Base-by-base conservation (phyloP, 2,329 filamentous ascomycete species). In the Ploettnerulaceae sp. region DNA sequence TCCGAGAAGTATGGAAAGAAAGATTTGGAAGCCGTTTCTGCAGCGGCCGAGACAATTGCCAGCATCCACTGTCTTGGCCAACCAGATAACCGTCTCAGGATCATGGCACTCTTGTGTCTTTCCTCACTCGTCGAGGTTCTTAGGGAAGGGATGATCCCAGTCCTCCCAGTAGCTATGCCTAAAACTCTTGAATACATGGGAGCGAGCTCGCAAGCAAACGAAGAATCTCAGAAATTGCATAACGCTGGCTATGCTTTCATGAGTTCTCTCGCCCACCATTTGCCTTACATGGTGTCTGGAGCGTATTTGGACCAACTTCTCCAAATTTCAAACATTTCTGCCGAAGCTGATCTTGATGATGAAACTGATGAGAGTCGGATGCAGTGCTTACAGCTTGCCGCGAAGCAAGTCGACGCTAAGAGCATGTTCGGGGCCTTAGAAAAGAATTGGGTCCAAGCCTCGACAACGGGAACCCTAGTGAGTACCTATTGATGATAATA, bases 1-100 rank as follows among this genome's bases (percentile, higher is more conserved):
- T 80, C 87, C 2, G 90, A 96, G 67, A 91, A 91, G 65, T 97
- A 95, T 64, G 94, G 93, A 56, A 94, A 93, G 72, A 94, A 90
- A 65, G 87, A 95, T 60, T 74, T 85, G 1, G 80, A 85, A 56
- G 82, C 81, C 34, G 85, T 95, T 34, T 75, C 85, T 20, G 77
- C 78, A 4, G 85, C 89, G 4, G 88, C 89, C 4, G 73, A 81
- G 49, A 84, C 84, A 1, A 84, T 98, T 58, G 82, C 86, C 28
- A 82, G 89, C 32, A 71, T 81, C 45, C 73, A 85, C 54, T 91
- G 88, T 53, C 76, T 97, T 38, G 86, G 85, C 28, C 83, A 86
- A 63, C 67, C 75, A 9, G 86, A 95, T 59, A 72, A 77, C 55
- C 79, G 79, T 20, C 77, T 96, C 37, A 83, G 84, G 31, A 76